phyloP scores from a whole-genome alignment of 2,329 filamentous ascomycete genomes.

The Colletotrichum sp. region DNA sequence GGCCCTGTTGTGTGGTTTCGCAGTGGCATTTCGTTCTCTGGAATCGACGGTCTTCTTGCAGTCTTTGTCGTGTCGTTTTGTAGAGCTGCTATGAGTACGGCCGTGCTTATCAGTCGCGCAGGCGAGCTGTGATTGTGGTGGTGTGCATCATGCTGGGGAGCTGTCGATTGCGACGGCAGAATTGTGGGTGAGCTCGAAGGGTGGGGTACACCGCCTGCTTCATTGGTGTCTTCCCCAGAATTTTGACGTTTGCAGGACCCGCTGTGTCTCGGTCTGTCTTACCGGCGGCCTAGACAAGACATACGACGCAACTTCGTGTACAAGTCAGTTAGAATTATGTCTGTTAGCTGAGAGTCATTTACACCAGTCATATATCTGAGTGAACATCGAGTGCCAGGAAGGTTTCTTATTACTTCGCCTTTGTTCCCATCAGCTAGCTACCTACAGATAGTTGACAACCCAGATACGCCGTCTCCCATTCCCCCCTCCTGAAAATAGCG shows the following conservation, averaged over 20 bases:
- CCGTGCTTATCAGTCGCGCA: neutral
- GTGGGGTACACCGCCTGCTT: neutral
- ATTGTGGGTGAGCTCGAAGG: slow-evolving; percentile 1
- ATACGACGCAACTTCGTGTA: neutral
- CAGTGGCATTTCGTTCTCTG: slow-evolving; percentile 9
- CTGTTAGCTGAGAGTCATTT: neutral
- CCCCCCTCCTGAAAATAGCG: neutral
- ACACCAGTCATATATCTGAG: neutral
- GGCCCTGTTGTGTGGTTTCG: slow-evolving; percentile 1
- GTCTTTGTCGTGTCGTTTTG: neutral
- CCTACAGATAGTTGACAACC: neutral
- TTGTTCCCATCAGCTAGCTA: neutral
- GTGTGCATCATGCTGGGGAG: slow-evolving; percentile 4
- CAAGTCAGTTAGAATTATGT: neutral
- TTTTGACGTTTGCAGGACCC: neutral
- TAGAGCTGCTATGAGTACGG: neutral
- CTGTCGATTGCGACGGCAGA: slow-evolving; percentile 11
- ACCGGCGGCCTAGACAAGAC: neutral
- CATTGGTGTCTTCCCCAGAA: neutral
- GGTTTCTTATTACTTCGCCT: neutral
- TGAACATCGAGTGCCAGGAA: neutral
- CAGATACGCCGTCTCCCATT: neutral
- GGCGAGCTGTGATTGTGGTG: neutral
- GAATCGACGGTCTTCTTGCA: neutral
- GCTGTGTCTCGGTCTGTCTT: neutral